These are phyloP conservation scores for Cladophialophora yegresii DNA, from an alignment of 2,329 filamentous ascomycete species.

Conservation along the genomic window DNA sequence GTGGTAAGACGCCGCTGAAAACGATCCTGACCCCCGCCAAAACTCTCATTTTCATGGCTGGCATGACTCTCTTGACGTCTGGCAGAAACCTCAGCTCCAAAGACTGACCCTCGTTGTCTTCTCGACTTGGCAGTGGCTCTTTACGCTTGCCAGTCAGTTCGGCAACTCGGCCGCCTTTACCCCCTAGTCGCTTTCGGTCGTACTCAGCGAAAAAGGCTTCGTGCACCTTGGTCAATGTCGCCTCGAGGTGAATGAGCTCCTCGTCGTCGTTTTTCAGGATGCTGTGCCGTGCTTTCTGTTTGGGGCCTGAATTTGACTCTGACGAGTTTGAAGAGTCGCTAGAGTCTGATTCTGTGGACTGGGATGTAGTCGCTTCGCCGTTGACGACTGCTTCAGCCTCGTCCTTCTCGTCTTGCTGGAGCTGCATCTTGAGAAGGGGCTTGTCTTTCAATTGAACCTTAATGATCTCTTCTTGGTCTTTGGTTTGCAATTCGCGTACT, in stretches of 20 bases:
- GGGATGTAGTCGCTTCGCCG: slow-evolving; percentile 43
- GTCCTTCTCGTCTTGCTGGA: slow-evolving; percentile 83
- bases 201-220: slow-evolving; percentile 80
- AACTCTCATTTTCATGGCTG: slow-evolving; percentile 73
- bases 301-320: slow-evolving; percentile 39
- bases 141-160: slow-evolving; percentile 40
- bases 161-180: slow-evolving; percentile 46
- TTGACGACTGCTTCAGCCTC: slow-evolving; percentile 56
- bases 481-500: slow-evolving; percentile 71
- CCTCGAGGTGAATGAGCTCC: slow-evolving; percentile 75
- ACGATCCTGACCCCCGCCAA: slow-evolving; percentile 77
- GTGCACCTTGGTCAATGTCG: slow-evolving; percentile 75
- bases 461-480: slow-evolving; percentile 83
- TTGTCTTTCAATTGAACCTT: slow-evolving; percentile 87
- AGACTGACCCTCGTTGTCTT: slow-evolving; percentile 23
- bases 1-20: slow-evolving; percentile 84
- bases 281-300: slow-evolving; percentile 63
- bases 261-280: slow-evolving; percentile 84
- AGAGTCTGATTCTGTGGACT: slow-evolving; percentile 46
- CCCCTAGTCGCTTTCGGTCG: slow-evolving; percentile 54
- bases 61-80: slow-evolving; percentile 83
- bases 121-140: slow-evolving; percentile 31
- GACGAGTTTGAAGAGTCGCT: slow-evolving; percentile 34
- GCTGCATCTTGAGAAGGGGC: slow-evolving; percentile 87
- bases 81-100: slow-evolving; percentile 66